A percentile compares a stretch with the other conserved stretches of the same genome.
These are phyloP conservation scores for Annulohypoxylon maeteangense DNA, from an alignment of 495 filamentous ascomycete genomes.

Conservation along the genomic window DNA sequence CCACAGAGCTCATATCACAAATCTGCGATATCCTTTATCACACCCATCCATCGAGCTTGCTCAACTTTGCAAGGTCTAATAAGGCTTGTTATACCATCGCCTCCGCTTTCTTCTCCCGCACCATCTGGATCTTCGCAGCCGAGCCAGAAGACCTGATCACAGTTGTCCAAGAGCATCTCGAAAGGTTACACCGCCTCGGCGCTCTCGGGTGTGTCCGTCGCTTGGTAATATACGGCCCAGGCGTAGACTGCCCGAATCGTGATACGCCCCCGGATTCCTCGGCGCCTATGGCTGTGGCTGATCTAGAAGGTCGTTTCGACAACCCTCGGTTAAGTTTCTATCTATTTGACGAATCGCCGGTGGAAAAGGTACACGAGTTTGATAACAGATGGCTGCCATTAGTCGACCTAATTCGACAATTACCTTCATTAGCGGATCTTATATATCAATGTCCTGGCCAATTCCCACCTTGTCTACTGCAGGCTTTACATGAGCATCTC, in stretches of 20 bases:
- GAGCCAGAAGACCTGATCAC: neutral
- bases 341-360: neutral
- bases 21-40: slow-evolving; percentile 5
- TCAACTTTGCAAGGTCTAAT: neutral
- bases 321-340: neutral
- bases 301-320: neutral
- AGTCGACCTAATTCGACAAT: slow-evolving; percentile 1
- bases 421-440: slow-evolving; percentile 7
- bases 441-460: slow-evolving; percentile 2
- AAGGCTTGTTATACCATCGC: neutral
- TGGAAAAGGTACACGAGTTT: neutral
- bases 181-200: neutral
- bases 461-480: slow-evolving; percentile 13
- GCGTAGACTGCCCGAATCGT: neutral
- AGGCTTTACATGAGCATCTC: neutral
- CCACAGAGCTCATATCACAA: neutral
- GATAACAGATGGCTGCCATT: slow-evolving; percentile 9
- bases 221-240: slow-evolving; percentile 7
- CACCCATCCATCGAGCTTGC: neutral
- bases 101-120: slow-evolving; percentile 1
- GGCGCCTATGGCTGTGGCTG: neutral
- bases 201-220: slow-evolving; percentile 1
- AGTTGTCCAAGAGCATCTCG: neutral
- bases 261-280: neutral
- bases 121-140: slow-evolving; percentile 14